Evolutionary conservation across 306 rosid species (phyloP).

Genomic region (Sesbania bispinosa): DNA sequence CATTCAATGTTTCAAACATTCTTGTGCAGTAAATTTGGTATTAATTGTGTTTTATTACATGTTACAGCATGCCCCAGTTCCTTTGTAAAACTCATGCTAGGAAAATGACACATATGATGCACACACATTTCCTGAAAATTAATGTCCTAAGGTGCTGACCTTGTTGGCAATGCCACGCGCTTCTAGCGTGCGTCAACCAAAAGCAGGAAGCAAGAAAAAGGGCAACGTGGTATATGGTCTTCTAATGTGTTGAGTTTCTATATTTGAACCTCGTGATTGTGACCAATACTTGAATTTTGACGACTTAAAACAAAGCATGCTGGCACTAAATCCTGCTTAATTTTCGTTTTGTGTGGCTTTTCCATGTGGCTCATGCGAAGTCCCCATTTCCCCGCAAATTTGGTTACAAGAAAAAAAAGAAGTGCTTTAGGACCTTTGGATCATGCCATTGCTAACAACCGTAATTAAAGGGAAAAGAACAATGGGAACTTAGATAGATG

Average conservation of each 20-base stretch:
- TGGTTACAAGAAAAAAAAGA: not conserved
- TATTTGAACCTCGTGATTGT: constrained; percentile 1
- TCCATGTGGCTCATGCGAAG: constrained; percentile 9
- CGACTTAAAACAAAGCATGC: not conserved
- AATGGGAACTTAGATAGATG: not conserved
- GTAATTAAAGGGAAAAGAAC: constrained; percentile 25
- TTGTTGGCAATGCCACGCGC: constrained; percentile 10
- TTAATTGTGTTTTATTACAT: too few relatives aligned
- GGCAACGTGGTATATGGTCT: not conserved
- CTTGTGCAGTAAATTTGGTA: too few relatives aligned
- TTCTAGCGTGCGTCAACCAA: not conserved
- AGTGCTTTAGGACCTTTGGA: constrained; percentile 14
- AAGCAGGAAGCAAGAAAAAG: not conserved
- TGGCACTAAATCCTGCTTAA: constrained; percentile 21
- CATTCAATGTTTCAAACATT: too few relatives aligned
- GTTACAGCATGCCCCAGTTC: not conserved
- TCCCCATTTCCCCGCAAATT: constrained; percentile 29
- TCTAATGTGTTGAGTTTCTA: not conserved
- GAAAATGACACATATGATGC: not conserved
- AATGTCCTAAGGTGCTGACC: too few relatives aligned
- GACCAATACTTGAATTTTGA: constrained; percentile 23
- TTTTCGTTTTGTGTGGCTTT: constrained; percentile 24
- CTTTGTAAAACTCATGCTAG: too few relatives aligned
- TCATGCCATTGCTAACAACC: constrained; percentile 19
- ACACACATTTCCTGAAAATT: not conserved